These are phyloP conservation scores for Cercospora sojina DNA, from an alignment of 2,329 filamentous ascomycete species.

Conservation along the genomic window DNA sequence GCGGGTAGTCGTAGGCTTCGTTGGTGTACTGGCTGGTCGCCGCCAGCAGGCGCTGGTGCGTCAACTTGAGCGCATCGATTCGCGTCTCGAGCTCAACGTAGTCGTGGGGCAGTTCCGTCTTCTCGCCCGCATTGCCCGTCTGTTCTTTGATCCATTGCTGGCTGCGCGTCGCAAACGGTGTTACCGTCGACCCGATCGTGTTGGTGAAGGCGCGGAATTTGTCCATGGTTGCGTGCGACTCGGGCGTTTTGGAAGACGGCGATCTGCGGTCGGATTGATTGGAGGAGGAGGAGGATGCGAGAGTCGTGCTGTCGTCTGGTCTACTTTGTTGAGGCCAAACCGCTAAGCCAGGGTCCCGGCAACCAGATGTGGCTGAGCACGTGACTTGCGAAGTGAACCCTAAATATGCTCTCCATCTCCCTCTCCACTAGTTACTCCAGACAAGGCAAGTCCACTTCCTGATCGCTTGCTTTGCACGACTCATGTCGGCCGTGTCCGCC, in stretches of 20 bases:
- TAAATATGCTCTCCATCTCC: background rate
- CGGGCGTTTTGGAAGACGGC: background rate
- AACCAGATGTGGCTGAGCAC: background rate
- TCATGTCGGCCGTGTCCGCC: too few species aligned
- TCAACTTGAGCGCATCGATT: constrained; percentile 93
- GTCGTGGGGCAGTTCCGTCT: constrained; percentile 95
- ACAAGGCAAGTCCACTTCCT: too few species aligned
- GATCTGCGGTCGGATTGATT: background rate
- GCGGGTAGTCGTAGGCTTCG: constrained; percentile 86
- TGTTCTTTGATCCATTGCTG: constrained; percentile 99
- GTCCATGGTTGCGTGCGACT: constrained; percentile 54
- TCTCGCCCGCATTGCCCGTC: constrained; percentile 90
- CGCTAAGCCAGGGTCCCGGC: background rate
- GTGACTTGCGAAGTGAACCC: background rate
- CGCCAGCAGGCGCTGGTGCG: constrained; percentile 94
- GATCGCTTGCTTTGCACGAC: too few species aligned
- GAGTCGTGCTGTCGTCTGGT: background rate
- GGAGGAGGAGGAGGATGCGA: background rate
- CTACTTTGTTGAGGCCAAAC: background rate
- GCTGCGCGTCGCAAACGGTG: constrained; percentile 88
- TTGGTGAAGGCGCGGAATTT: constrained; percentile 63
- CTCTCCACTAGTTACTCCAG: too few species aligned
- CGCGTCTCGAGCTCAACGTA: constrained; percentile 99
- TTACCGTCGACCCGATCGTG: constrained; percentile 73
- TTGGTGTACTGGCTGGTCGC: constrained; percentile 95